Evolutionary conservation across 768 basidiomycete species (phyloP), one percentile per base, ranked within the genome.

Genomic region (Infundibulicybe gibba): DNA sequence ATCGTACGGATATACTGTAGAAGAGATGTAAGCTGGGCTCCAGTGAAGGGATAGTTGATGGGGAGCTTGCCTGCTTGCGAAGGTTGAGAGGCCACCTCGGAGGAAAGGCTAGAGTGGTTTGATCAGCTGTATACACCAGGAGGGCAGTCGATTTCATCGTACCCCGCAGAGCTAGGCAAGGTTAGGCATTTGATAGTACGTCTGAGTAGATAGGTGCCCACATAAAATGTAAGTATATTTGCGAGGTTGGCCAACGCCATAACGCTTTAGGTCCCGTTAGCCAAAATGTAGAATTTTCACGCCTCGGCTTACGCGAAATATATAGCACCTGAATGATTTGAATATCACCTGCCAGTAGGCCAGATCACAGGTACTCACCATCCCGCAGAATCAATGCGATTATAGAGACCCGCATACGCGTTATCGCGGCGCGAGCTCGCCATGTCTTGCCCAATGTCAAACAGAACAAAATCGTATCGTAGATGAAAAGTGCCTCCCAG

Each of bases 401-500:
- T 3, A 25, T 25, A 3, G 25, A 25, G 4, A 8, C 8, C 25
- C 25, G 25, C 4, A 25, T 25, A 8, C 8, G 25, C 25, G 25
- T 25, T 25, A 25, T 25, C 25, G 25, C 4, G 8, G 25, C 25
- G 25, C 25, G 25, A 25, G 25, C 56, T 45, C 52, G 64, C 57
- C 55, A 65, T 3, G 75, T 73, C 53, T 71, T 74, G 54, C 49
- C 52, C 3, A 78, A 19, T 0, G 74, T 79, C 15, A 80, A 56
- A 16, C 50, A 49, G 49, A 78, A 74, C 12, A 79, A 63, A n/a
- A 74, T 54, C 2, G 62, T 38, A 51, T 80, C 78, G 49, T 68
- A 75, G 1, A 65, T 48, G 44, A 75, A 71, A 5, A 77, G 65
- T 1, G 72, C 68, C 50, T 76, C 74, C 74, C 76, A 78, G 15